Conservation (phyloP, 192 early-diverging fungal genomes). For the Coemansia sp. region DNA sequence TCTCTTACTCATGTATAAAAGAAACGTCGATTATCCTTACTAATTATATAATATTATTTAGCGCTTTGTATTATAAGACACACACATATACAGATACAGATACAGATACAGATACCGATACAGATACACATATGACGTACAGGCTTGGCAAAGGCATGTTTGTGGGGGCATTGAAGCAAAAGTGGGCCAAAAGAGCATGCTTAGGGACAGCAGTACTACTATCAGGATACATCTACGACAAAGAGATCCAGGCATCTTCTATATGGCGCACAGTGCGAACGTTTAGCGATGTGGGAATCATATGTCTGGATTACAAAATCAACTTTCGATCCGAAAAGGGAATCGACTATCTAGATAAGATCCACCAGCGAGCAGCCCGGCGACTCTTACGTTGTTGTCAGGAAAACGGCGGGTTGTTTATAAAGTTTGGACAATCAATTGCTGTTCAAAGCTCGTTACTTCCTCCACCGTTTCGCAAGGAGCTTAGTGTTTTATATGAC, state of each 20-base stretch:
- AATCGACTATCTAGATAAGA: constrained; percentile 57
- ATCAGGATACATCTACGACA: constrained; percentile 43
- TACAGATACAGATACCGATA: not conserved
- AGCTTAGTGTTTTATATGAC: constrained; percentile 75
- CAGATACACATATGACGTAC: not conserved
- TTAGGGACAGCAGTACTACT: not conserved
- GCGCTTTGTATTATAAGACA: not conserved
- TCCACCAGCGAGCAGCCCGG: constrained; percentile 75
- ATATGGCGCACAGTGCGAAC: constrained; percentile 44
- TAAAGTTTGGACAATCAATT: constrained; percentile 86
- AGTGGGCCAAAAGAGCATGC: not conserved
- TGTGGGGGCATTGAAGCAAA: not conserved
- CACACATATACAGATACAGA: not conserved
- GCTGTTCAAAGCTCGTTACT: constrained; percentile 67
- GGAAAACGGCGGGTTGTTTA: constrained; percentile 86
- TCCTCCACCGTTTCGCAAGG: constrained; percentile 61
- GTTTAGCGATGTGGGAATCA: constrained; percentile 30
- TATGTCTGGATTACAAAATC: constrained; percentile 72
- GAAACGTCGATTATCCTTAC: too few relatives aligned
- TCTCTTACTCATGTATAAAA: too few relatives aligned
- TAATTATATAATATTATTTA: not conserved
- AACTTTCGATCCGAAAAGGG: constrained; percentile 72
- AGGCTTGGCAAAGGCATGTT: not conserved
- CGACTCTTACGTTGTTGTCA: constrained; percentile 76
- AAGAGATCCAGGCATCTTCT: constrained; percentile 41